Evolutionary conservation across 768 basidiomycete genomes (phyloP), one percentile per base, ranked within the genome.

Genomic region (Chalciporus piperatus): DNA sequence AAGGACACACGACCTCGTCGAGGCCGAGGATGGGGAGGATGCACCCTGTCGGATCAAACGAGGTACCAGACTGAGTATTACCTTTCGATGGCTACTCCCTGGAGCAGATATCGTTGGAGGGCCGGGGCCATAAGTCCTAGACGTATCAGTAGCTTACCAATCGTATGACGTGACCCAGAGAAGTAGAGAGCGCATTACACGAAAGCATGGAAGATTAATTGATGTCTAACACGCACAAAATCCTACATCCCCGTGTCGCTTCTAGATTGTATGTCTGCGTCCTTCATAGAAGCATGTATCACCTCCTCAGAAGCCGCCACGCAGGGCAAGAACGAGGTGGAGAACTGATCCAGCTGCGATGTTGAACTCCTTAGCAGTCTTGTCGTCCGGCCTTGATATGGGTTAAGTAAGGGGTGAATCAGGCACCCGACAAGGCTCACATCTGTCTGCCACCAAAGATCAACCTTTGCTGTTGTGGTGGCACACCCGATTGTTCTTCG

Each of bases 401-500:
- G 17, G n/a, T 55, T 42, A 45, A 25, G 47, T 40, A 22, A n/a
- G 47, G 45, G 35, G 37, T 17, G 28, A 22, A 27, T 2, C 13
- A 20, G 6, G 42, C 38, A 27, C 37, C 25, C 25, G 46, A 33
- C 27, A 42, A 52, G 37, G 74, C 82, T 71, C 70, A 98, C 96
- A 98, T 86, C 67, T 97, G 95, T 64, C 94, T 84, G 30, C 96
- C 96, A 63, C 82, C 72, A 69, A 87, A 97, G 68, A 98, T 98
- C 63, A 98, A 72, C 51, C 96, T 84, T 70, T 98, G 96, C 70
- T 98, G 96, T 39, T 78, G 90, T 54, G 96, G 96, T 20, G 96
- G 96, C 38, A 98, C 96, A 58, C 96, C 96, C 6, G 93, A 94
- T 73, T 98, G 95, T 75, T 98, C 95, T 70, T 98, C 96, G 9